Evolutionary conservation across 768 basidiomycete genomes (phyloP).

Genomic region (Aureoboletus auriporus): DNA sequence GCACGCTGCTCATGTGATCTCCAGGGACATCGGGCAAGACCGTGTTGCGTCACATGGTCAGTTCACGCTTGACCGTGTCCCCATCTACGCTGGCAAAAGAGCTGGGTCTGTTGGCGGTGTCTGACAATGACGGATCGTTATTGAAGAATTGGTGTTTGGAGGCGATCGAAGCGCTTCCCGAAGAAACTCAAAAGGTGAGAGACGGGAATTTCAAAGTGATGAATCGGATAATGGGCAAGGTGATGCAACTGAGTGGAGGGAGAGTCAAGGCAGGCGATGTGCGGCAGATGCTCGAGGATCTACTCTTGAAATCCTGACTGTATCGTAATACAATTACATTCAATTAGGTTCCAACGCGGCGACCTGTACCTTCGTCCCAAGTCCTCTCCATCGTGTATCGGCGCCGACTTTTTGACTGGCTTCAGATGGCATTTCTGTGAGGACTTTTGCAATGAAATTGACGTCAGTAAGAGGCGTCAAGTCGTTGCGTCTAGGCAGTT

Average conservation of each 20-base stretch:
- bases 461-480: slow-evolving; percentile 85
- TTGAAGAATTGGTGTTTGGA: slow-evolving; percentile 53
- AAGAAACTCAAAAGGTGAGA: slow-evolving; percentile 60
- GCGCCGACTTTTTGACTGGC: slow-evolving; percentile 60
- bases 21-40: slow-evolving; percentile 76
- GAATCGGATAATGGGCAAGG: slow-evolving; percentile 42
- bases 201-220: slow-evolving; percentile 75
- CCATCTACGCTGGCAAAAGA: slow-evolving; percentile 44
- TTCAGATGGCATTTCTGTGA: slow-evolving; percentile 58
- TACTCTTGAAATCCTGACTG: slow-evolving; percentile 30
- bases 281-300: slow-evolving; percentile 44
- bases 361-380: slow-evolving; percentile 64
- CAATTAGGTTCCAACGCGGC: slow-evolving; percentile 21
- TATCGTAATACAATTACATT: not conserved
- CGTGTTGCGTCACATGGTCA: slow-evolving; percentile 69
- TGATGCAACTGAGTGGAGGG: slow-evolving; percentile 79
- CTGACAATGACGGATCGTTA: slow-evolving; percentile 31
- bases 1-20: not conserved
- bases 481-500: slow-evolving; percentile 71
- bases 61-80: slow-evolving; percentile 34
- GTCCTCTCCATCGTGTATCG: slow-evolving; percentile 80
- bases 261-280: slow-evolving; percentile 68
- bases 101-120: slow-evolving; percentile 44
- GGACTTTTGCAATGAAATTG: slow-evolving; percentile 71
- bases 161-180: slow-evolving; percentile 64